Conservation (phyloP, 1,284 basidiomycete genomes). For the Volvariella surrecta region DNA sequence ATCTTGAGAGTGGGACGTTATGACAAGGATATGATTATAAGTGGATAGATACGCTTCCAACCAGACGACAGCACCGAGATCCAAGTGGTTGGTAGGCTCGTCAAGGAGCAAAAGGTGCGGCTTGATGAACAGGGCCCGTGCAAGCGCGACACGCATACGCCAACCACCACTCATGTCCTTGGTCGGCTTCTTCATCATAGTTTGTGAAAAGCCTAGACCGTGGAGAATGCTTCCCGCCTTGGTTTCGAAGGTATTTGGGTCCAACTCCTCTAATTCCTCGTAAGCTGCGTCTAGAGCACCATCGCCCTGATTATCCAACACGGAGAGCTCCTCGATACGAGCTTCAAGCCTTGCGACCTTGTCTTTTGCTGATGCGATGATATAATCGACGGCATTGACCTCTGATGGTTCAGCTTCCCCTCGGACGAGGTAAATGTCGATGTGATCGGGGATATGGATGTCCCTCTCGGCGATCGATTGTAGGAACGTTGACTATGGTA, state of each 20-base stretch:
- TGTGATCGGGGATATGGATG: conserved; percentile 90
- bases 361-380: conserved; percentile 84
- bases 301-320: conserved; percentile 88
- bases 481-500: conserved; percentile 51
- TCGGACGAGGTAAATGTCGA: conserved; percentile 95
- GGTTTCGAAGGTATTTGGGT: conserved; percentile 91
- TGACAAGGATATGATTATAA: conserved; percentile 97
- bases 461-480: conserved; percentile 86
- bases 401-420: conserved; percentile 98
- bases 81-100: conserved; percentile 85
- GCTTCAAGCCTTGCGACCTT: conserved; percentile 96
- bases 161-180: conserved; percentile 99
- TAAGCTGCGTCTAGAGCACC: conserved; percentile 79
- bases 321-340: conserved; percentile 89
- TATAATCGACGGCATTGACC: conserved; percentile 93
- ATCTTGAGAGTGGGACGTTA: conserved; percentile 95
- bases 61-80: conserved; percentile 98
- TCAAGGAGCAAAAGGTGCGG: conserved; percentile 92
- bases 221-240: conserved; percentile 96
- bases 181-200: conserved; percentile 96
- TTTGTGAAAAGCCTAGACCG: conserved; percentile 87
- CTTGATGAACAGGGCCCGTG: conserved; percentile 93
- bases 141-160: conserved; percentile 98
- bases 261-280: conserved; percentile 96
- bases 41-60: conserved; percentile 96